Conservation (phyloP, 2,329 filamentous ascomycete genomes). For the Colletotrichum scovillei region DNA sequence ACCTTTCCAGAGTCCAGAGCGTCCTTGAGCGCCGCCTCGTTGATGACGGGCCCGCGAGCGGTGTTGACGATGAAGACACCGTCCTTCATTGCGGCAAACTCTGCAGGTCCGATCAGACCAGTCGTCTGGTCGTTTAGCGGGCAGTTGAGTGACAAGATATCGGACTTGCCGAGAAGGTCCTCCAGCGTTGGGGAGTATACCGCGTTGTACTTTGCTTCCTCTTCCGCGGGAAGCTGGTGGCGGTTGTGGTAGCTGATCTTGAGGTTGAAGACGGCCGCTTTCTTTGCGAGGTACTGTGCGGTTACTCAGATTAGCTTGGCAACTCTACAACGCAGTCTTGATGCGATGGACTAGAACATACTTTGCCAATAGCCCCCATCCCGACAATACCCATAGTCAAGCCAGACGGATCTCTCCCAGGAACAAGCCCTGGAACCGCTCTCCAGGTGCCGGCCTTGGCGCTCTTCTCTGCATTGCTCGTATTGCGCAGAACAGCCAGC, state of each 20-base stretch:
- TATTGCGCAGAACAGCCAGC: constrained; percentile 55
- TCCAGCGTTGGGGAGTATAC: neutral
- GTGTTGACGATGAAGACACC: constrained; percentile 45
- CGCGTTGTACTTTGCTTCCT: constrained; percentile 49
- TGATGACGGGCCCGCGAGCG: neutral
- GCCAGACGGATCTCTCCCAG: constrained; percentile 29
- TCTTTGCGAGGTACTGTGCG: constrained; percentile 48
- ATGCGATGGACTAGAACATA: neutral
- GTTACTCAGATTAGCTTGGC: neutral
- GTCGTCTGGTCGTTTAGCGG: constrained; percentile 54
- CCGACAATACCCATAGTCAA: neutral
- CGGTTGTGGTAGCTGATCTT: constrained; percentile 57
- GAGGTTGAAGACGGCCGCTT: constrained; percentile 55
- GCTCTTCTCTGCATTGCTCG: constrained; percentile 50
- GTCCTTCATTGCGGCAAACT: constrained; percentile 60
- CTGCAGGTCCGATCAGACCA: constrained; percentile 49
- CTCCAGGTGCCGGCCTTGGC: constrained; percentile 52
- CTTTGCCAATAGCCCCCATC: neutral
- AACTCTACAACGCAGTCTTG: neutral
- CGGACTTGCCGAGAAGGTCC: neutral
- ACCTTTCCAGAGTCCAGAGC: neutral
- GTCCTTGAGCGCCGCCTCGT: neutral
- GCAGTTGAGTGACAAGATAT: constrained; percentile 47
- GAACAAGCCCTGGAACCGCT: constrained; percentile 33
- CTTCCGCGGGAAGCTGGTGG: constrained; percentile 43